A percentile compares a stretch with the other conserved stretches of the same genome.
phyloP scores from a whole-genome alignment of 1,139 yeast species.

The Saccharomyces hybrid region DNA sequence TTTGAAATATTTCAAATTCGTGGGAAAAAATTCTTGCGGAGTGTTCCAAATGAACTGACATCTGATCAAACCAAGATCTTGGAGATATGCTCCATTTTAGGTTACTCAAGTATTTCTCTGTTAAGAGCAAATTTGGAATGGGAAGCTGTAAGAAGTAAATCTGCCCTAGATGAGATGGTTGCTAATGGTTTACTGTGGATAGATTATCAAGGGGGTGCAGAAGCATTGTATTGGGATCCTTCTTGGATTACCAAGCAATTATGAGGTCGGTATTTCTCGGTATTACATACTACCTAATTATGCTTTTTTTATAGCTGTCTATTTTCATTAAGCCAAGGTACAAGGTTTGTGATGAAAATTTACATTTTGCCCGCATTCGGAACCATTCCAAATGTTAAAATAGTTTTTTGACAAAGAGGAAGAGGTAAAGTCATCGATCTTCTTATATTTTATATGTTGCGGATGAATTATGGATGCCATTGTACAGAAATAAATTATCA shows the following conservation, averaged over 20 bases:
- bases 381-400: not conserved
- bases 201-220: slow-evolving; percentile 46
- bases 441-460: slow-evolving; percentile 24
- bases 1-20: slow-evolving; percentile 38
- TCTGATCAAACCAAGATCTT: slow-evolving; percentile 62
- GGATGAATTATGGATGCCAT: slow-evolving; percentile 52
- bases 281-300: not conserved
- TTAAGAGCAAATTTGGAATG: slow-evolving; percentile 67
- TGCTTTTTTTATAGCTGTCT: not conserved
- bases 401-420: not conserved
- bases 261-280: not conserved
- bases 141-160: slow-evolving; percentile 54
- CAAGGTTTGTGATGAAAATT: not conserved
- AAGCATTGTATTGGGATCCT: slow-evolving; percentile 59
- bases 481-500: slow-evolving; percentile 58
- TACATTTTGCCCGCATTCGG: not conserved
- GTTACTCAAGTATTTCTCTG: slow-evolving; percentile 55
- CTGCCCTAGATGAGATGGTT: slow-evolving; percentile 72
- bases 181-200: slow-evolving; percentile 79
- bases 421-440: not conserved
- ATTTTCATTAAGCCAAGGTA: not conserved
- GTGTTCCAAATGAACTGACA: slow-evolving; percentile 47
- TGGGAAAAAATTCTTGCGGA: slow-evolving; percentile 37
- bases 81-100: slow-evolving; percentile 68
- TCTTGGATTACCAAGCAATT: slow-evolving; percentile 36